Conservation (phyloP, 768 basidiomycete species). For the Epithele typhae region DNA sequence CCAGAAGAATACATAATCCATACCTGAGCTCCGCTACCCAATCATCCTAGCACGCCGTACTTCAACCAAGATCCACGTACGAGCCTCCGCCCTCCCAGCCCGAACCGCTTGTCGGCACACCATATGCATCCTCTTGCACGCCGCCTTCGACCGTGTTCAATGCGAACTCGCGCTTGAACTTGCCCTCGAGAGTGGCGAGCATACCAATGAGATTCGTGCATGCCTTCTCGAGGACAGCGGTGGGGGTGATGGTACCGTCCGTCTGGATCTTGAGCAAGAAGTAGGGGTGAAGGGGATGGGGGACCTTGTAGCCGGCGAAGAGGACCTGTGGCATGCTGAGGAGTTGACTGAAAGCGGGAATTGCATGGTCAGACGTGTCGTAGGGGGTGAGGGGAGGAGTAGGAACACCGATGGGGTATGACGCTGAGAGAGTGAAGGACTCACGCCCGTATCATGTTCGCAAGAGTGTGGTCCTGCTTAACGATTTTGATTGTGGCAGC, state of each 20-base stretch:
- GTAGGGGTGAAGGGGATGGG: conserved; percentile 92
- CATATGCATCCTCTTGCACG: conserved; percentile 28
- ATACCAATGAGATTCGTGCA: conserved; percentile 71
- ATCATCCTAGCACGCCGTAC: background rate
- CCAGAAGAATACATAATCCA: too few species aligned
- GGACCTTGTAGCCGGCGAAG: conserved; percentile 97
- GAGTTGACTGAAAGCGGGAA: conserved; percentile 61
- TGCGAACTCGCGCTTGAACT: conserved; percentile 80
- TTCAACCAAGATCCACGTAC: conserved; percentile 26
- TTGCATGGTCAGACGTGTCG: background rate
- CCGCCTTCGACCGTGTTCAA: conserved; percentile 53
- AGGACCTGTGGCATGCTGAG: conserved; percentile 82
- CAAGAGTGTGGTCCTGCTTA: conserved; percentile 97
- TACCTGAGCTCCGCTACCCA: background rate
- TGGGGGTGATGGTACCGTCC: conserved; percentile 80
- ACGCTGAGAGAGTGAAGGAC: too few species aligned
- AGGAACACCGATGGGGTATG: too few species aligned
- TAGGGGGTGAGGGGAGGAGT: conserved; percentile 20
- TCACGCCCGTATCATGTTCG: conserved; percentile 98
- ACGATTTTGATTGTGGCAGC: conserved; percentile 92
- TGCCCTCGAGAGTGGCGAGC: conserved; percentile 59
- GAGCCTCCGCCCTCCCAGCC: conserved; percentile 20
- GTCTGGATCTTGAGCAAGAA: conserved; percentile 96
- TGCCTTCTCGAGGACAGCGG: conserved; percentile 78
- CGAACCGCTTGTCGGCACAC: conserved; percentile 15